Conservation (phyloP, 2,329 filamentous ascomycete genomes). For the Cladobotryum mycophilum region DNA sequence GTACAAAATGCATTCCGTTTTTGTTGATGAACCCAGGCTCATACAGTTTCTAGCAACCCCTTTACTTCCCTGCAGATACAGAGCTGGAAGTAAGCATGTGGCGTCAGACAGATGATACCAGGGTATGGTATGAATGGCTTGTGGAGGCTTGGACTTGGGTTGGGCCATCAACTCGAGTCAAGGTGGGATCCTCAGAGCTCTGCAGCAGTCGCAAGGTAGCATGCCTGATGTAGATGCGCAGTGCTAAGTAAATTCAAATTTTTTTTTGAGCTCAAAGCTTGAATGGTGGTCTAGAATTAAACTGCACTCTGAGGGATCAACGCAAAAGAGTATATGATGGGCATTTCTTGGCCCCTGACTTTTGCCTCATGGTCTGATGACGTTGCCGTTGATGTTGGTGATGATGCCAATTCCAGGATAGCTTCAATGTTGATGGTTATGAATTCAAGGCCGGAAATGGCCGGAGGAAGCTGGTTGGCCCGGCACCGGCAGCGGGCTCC, state of each 20-base stretch:
- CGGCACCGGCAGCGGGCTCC: conserved; percentile 7
- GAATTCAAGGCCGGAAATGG: not conserved
- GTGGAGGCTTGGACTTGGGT: conserved; percentile 74
- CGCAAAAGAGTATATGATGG: too few relatives aligned
- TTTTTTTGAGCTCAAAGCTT: too few relatives aligned
- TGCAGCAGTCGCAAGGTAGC: conserved; percentile 64
- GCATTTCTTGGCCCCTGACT: too few relatives aligned
- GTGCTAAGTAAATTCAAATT: too few relatives aligned
- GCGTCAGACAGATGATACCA: conserved; percentile 89
- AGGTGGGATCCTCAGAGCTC: conserved; percentile 59
- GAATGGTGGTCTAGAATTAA: too few relatives aligned
- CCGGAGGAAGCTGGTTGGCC: conserved; percentile 9
- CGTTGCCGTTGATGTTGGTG: too few relatives aligned
- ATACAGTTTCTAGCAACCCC: conserved; percentile 55
- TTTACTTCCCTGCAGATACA: conserved; percentile 77
- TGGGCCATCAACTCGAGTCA: conserved; percentile 54
- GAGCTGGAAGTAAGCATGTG: conserved; percentile 92
- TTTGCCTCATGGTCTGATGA: too few relatives aligned
- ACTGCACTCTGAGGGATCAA: too few relatives aligned
- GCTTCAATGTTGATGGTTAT: not conserved
- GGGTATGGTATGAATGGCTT: conserved; percentile 98
- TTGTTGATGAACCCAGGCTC: conserved; percentile 7
- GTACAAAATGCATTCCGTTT: conserved; percentile 18
- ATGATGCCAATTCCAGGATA: not conserved
- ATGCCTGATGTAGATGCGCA: conserved; percentile 55